Evolutionary conservation across 805 yeast species (phyloP).

Genomic region (Cyberlindnera suaveolens): DNA sequence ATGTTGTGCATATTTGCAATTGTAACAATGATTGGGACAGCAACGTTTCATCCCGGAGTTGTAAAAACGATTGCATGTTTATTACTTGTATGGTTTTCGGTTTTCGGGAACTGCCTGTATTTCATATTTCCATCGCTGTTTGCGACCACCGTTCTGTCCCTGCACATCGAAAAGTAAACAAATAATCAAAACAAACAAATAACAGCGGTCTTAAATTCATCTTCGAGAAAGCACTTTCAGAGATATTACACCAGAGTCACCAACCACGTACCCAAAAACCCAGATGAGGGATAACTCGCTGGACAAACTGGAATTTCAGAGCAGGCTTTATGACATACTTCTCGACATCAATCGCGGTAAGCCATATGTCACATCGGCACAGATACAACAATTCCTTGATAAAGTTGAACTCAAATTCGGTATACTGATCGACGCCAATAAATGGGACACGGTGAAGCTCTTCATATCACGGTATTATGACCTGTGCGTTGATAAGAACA

Average conservation of each 20-base stretch:
- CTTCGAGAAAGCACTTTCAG: neutral
- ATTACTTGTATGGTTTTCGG: too few species aligned
- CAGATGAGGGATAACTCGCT: neutral
- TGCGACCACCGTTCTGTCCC: too few species aligned
- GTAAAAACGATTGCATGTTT: too few species aligned
- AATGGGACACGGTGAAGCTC: constrained; percentile 9
- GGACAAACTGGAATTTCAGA: constrained; percentile 2
- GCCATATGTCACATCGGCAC: constrained; percentile 9
- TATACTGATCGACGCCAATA: constrained; percentile 6
- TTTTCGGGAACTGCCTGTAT: too few species aligned
- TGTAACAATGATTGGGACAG: neutral
- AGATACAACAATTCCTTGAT: constrained; percentile 12
- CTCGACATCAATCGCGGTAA: constrained; percentile 8
- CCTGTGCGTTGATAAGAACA: constrained; percentile 6
- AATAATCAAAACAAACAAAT: too few species aligned
- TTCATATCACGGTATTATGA: constrained; percentile 12
- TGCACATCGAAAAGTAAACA: too few species aligned
- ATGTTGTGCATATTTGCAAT: neutral
- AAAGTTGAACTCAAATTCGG: constrained; percentile 10
- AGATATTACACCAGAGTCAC: neutral
- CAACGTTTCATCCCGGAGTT: too few species aligned
- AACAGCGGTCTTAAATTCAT: too few species aligned
- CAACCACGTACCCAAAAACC: neutral
- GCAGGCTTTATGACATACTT: constrained; percentile 8
- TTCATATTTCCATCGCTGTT: too few species aligned